Conservation (phyloP, 2,329 filamentous ascomycete genomes). For the Chaetomium strumarium region DNA sequence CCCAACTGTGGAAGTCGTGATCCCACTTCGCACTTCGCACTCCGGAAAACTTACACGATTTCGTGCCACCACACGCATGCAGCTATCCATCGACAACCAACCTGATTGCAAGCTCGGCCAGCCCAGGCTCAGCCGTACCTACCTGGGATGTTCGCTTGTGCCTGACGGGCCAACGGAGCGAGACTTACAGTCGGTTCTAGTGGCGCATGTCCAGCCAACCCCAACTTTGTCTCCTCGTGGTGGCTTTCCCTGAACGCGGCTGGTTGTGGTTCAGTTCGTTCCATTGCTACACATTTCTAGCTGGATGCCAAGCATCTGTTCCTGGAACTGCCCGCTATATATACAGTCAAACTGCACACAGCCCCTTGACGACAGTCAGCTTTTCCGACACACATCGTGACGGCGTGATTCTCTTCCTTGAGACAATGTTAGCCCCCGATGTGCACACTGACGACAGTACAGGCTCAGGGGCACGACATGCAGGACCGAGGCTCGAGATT, state of each 20-base stretch:
- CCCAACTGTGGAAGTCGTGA: too few species aligned
- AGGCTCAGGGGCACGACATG: constrained; percentile 8
- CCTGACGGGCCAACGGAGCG: neutral
- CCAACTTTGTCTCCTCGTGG: too few species aligned
- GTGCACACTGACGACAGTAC: neutral
- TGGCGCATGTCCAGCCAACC: neutral
- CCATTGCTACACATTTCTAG: constrained; percentile 1
- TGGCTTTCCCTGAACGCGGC: too few species aligned
- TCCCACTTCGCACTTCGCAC: too few species aligned
- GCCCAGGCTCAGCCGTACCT: neutral
- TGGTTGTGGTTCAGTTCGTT: neutral
- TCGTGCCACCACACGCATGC: constrained; percentile 5
- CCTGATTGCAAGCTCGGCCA: constrained; percentile 1
- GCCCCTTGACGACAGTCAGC: neutral
- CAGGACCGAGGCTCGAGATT: neutral
- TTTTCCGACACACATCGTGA: neutral
- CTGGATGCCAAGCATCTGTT: neutral
- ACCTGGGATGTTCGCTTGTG: constrained; percentile 1
- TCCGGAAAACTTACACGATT: too few species aligned
- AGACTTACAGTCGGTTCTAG: neutral
- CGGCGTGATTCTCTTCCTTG: neutral
- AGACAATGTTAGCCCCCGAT: neutral
- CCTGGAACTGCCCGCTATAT: neutral
- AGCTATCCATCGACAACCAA: constrained; percentile 2
- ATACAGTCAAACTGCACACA: neutral